Evolutionary conservation across 163 green algal genomes (phyloP).

Genomic region (Scenedesmus sp.): DNA sequence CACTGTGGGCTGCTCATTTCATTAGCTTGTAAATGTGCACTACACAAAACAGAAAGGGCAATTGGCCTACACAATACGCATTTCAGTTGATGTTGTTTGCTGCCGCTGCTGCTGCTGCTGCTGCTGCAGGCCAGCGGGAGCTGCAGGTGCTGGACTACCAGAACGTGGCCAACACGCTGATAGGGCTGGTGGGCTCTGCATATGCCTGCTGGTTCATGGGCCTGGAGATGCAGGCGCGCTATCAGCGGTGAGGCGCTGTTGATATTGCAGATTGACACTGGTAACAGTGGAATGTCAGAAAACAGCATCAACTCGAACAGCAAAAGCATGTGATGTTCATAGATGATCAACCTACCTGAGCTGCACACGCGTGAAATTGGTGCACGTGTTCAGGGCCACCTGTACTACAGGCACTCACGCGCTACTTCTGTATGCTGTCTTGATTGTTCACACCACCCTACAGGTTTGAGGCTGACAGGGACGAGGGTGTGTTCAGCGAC

Average conservation of each 20-base stretch:
- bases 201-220: slow-evolving; percentile 96
- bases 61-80: too few relatives aligned
- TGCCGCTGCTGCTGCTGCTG: neutral
- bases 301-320: too few relatives aligned
- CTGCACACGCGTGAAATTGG: too few relatives aligned
- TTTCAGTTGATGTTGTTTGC: neutral
- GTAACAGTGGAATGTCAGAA: too few relatives aligned
- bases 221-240: slow-evolving; percentile 85
- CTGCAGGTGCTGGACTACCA: slow-evolving; percentile 97
- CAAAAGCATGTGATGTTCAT: too few relatives aligned
- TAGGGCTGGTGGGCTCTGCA: slow-evolving; percentile 86
- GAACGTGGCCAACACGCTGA: slow-evolving; percentile 86
- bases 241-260: slow-evolving; percentile 73
- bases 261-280: neutral
- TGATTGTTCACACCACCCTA: neutral
- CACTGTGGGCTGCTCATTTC: too few relatives aligned
- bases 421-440: neutral
- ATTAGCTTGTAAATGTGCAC: too few relatives aligned
- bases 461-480: slow-evolving; percentile 60
- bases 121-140: slow-evolving; percentile 41
- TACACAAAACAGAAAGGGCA: too few relatives aligned
- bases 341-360: too few relatives aligned
- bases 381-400: too few relatives aligned
- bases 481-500: slow-evolving; percentile 79
- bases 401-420: too few relatives aligned